Conservation (phyloP, 2,329 filamentous ascomycete genomes). For the Paraphoma sp. region DNA sequence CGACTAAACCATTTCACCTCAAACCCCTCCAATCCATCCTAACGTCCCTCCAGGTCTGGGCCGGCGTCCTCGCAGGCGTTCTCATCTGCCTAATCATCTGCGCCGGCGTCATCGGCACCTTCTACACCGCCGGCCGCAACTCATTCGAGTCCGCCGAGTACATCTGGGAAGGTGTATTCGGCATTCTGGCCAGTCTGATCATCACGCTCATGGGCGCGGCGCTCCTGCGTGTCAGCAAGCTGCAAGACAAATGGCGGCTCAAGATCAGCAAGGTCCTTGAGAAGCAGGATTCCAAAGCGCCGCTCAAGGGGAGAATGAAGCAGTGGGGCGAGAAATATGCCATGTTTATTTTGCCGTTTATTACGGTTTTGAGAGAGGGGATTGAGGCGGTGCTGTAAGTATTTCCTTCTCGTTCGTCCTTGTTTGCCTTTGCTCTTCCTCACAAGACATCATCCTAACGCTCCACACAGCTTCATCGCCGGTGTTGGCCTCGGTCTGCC, state of each 20-base stretch:
- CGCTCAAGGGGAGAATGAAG: slow-evolving; percentile 60
- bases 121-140: slow-evolving; percentile 73
- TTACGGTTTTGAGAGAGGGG: slow-evolving; percentile 86
- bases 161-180: slow-evolving; percentile 83
- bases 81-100: slow-evolving; percentile 71
- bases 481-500: slow-evolving; percentile 81
- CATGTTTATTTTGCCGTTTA: slow-evolving; percentile 85
- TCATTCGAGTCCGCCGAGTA: slow-evolving; percentile 73
- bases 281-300: slow-evolving; percentile 52
- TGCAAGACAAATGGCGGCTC: slow-evolving; percentile 86
- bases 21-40: neutral
- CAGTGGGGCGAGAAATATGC: slow-evolving; percentile 76
- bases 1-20: neutral
- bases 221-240: slow-evolving; percentile 79
- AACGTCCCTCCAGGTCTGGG: slow-evolving; percentile 60
- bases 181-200: slow-evolving; percentile 76
- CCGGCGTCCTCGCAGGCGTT: slow-evolving; percentile 68
- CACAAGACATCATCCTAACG: neutral
- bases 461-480: slow-evolving; percentile 69
- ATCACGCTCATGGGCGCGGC: slow-evolving; percentile 83
- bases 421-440: no score
- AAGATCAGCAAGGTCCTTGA: slow-evolving; percentile 78
- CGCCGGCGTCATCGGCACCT: slow-evolving; percentile 71
- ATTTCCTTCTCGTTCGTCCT: neutral
- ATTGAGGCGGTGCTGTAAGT: slow-evolving; percentile 76